Evolutionary conservation across 2,329 filamentous ascomycete genomes (phyloP).

Genomic region (Fusarium acutatum): DNA sequence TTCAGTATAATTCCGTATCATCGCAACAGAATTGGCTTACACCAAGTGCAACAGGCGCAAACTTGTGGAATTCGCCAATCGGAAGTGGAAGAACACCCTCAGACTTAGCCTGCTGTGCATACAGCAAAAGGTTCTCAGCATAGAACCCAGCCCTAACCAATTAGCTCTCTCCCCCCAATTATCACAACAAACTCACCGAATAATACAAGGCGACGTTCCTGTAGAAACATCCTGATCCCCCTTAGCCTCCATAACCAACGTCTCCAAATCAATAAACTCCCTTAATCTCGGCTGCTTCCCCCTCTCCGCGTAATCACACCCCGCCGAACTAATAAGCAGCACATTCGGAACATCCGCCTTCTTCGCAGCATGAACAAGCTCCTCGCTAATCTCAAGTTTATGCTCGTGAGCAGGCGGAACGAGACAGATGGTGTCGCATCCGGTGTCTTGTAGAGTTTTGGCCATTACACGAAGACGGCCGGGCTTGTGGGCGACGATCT

Average conservation of each 20-base stretch:
- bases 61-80: slow-evolving; percentile 11
- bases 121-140: slow-evolving; percentile 7
- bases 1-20: accelerated
- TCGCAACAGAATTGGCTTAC: neutral
- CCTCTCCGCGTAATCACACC: slow-evolving; percentile 52
- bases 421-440: slow-evolving; percentile 8
- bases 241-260: slow-evolving; percentile 52
- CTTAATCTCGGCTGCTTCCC: slow-evolving; percentile 58
- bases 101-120: slow-evolving; percentile 5
- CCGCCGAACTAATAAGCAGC: slow-evolving; percentile 12
- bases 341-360: slow-evolving; percentile 13
- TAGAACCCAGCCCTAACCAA: slow-evolving; percentile 3
- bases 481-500: slow-evolving; percentile 3
- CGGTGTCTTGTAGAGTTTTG: neutral
- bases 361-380: slow-evolving; percentile 5
- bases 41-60: slow-evolving; percentile 12
- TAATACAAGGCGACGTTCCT: slow-evolving; percentile 3
- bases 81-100: slow-evolving; percentile 5
- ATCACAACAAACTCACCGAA: neutral
- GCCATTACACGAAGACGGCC: slow-evolving; percentile 6
- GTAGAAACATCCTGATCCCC: slow-evolving; percentile 41
- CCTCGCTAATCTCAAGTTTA: slow-evolving; percentile 11
- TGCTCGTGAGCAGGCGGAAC: slow-evolving; percentile 9
- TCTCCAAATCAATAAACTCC: slow-evolving; percentile 61
- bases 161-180: neutral